Conservation (phyloP, 257 asterid genomes). For the Jacaranda mimosifolia region DNA sequence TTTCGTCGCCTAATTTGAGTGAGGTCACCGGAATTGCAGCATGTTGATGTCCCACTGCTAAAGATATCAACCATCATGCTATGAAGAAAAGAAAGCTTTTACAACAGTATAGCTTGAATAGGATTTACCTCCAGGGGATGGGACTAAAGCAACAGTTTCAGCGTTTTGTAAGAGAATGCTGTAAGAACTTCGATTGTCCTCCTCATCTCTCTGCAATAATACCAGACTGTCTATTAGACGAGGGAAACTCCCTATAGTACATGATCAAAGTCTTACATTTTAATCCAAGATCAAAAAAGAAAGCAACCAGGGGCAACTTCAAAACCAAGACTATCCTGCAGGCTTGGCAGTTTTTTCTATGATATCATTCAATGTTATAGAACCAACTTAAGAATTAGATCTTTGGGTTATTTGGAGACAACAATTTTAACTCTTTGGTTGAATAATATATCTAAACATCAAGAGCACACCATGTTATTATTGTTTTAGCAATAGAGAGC, state of each 20-base stretch:
- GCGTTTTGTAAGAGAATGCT: conserved; percentile 88
- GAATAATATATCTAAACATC: background rate
- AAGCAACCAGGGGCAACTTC: too few relatives aligned
- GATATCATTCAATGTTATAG: too few relatives aligned
- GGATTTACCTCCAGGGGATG: conserved; percentile 64
- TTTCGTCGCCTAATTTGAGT: conserved; percentile 74
- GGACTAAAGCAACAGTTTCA: conserved; percentile 80
- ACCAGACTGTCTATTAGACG: conserved; percentile 28
- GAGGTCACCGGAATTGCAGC: conserved; percentile 73
- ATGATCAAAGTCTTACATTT: background rate
- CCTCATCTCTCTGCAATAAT: conserved; percentile 56
- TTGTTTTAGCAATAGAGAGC: conserved; percentile 25
- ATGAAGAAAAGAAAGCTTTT: background rate
- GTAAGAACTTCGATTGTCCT: conserved; percentile 51
- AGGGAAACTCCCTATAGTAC: background rate
- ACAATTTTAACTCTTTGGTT: background rate
- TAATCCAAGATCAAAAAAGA: conserved; percentile 3
- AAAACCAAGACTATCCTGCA: too few relatives aligned
- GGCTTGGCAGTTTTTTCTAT: too few relatives aligned
- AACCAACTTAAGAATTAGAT: background rate
- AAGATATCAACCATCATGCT: conserved; percentile 26
- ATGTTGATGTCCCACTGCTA: conserved; percentile 47
- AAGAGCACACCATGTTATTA: background rate
- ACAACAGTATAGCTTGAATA: background rate
- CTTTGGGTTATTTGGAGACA: background rate